Evolutionary conservation across 176 grass and related monocot species (phyloP), one percentile per base, ranked within the genome.

Genomic region (Oryza australiensis): DNA sequence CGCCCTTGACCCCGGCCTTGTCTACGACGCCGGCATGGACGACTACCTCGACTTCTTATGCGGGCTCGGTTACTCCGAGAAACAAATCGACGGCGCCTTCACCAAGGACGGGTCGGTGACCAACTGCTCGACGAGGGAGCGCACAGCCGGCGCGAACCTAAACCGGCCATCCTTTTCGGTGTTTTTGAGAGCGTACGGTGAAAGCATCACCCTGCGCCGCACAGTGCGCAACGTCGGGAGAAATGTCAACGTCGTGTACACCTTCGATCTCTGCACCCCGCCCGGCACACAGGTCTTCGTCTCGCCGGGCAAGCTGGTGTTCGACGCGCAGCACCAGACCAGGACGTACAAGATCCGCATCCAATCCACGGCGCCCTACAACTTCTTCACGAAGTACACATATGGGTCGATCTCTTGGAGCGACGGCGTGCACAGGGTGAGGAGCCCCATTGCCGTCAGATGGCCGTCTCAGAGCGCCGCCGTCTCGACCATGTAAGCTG

Each of bases 361-460:
- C 73, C 32, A 20, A 34, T 34, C 33, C 66, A 64, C 74, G 2
- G 84, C 26, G 57, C 16, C 45, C 45, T 48, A 13, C 45, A 23
- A 33, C 14, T 6, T 72, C 45, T 14, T 79, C 72, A 7, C 45
- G 63, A 42, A 40, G 66, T 53, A 59, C 66, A 30, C 91, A 59
- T 82, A 85, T 26, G 91, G 91, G n/a, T 88, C 81, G 8, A 29
- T 93, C 72, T 78, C 73, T 62, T 93, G 87, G 87, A 87, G 63
- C 28, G 87, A 93, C 70, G 91, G 84, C 27, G 65, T 72, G 15
- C 91, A 87, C 62, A 49, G 9, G 62, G 91, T 90, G 32, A 86
- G 68, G 16, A 93, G 85, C 62, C 79, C 85, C 4, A 69, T 90
- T 3, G 78, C 60, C n/a, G 20, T 93, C 40, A 77, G 78, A 57